Evolutionary conservation across 305 asterid species (phyloP).

Genomic region (Ajuga reptans): DNA sequence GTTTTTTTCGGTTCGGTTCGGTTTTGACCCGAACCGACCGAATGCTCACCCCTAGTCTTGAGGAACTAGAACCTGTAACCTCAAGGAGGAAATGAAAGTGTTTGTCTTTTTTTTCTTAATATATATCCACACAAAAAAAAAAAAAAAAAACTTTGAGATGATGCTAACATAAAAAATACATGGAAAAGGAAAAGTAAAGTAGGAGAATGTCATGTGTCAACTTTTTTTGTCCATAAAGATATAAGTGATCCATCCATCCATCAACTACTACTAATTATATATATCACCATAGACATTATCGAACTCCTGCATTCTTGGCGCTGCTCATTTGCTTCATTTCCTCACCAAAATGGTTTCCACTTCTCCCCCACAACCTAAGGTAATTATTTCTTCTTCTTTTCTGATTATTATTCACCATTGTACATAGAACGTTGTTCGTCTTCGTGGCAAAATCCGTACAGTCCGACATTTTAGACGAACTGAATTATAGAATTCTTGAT

Average conservation of each 20-base stretch:
- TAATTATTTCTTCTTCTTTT: background rate
- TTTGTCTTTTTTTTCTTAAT: background rate
- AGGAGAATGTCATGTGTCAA: slow-evolving; percentile 4
- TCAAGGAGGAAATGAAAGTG: too few species aligned
- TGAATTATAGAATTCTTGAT: too few species aligned
- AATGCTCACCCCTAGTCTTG: too few species aligned
- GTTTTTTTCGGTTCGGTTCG: too few species aligned
- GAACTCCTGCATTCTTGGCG: slow-evolving; percentile 33
- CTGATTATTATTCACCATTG: background rate
- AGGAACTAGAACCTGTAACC: too few species aligned
- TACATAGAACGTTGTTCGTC: background rate
- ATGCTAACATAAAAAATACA: background rate
- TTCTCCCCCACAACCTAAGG: slow-evolving; percentile 56
- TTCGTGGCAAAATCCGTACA: too few species aligned
- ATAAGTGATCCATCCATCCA: background rate
- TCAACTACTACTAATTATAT: slow-evolving; percentile 37
- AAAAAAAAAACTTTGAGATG: slow-evolving; percentile 10
- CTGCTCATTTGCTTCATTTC: background rate
- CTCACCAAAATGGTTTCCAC: slow-evolving; percentile 39
- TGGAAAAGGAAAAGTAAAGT: slow-evolving; percentile 4
- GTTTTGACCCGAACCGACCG: too few species aligned
- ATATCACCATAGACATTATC: slow-evolving; percentile 27
- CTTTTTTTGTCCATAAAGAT: slow-evolving; percentile 6
- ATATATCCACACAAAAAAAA: slow-evolving; percentile 18
- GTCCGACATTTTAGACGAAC: too few species aligned